These are phyloP conservation scores for Pseudodiploospora longispora DNA, from an alignment of 2,329 filamentous ascomycete genomes.

Conservation along the genomic window DNA sequence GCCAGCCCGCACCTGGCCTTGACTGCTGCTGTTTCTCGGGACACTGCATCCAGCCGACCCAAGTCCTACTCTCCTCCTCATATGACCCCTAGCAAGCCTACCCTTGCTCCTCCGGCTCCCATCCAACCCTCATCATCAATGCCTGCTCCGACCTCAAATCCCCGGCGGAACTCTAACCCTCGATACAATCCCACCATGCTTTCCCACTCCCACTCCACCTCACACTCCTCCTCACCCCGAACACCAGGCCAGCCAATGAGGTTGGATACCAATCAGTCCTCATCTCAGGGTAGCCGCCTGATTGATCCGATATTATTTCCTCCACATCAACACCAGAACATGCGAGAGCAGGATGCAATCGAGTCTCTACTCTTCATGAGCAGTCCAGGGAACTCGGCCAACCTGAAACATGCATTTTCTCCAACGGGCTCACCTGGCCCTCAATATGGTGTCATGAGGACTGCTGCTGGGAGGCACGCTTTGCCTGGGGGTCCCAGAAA, in stretches of 20 bases:
- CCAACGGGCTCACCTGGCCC: conserved; percentile 29
- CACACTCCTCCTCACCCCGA: conserved; percentile 26
- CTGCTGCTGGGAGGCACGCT: conserved; percentile 20
- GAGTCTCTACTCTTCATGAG: conserved; percentile 77
- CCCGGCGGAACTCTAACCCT: conserved; percentile 43
- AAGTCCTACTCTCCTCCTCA: conserved; percentile 30
- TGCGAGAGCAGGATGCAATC: conserved; percentile 72
- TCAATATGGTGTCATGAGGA: conserved; percentile 10
- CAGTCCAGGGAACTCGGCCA: conserved; percentile 63
- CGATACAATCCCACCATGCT: conserved; percentile 41
- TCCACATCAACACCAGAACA: conserved; percentile 51
- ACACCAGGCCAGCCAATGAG: conserved; percentile 31
- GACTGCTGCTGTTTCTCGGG: conserved; percentile 18
- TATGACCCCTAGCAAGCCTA: conserved; percentile 25
- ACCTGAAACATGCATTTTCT: conserved; percentile 49
- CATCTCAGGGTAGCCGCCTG: conserved; percentile 19
- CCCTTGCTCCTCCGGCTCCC: conserved; percentile 45
- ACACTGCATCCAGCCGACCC: conserved; percentile 12
- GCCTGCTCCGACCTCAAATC: conserved; percentile 26
- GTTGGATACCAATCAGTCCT: conserved; percentile 20
- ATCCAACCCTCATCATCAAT: conserved; percentile 40
- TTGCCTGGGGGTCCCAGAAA: conserved; percentile 45
- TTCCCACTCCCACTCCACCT: conserved; percentile 38
- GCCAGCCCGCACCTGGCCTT: conserved; percentile 44
- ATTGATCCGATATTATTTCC: conserved; percentile 54